Evolutionary conservation across 2,329 filamentous ascomycete species (phyloP), one percentile per base, ranked within the genome.

Genomic region (Colletotrichum caudatum): DNA sequence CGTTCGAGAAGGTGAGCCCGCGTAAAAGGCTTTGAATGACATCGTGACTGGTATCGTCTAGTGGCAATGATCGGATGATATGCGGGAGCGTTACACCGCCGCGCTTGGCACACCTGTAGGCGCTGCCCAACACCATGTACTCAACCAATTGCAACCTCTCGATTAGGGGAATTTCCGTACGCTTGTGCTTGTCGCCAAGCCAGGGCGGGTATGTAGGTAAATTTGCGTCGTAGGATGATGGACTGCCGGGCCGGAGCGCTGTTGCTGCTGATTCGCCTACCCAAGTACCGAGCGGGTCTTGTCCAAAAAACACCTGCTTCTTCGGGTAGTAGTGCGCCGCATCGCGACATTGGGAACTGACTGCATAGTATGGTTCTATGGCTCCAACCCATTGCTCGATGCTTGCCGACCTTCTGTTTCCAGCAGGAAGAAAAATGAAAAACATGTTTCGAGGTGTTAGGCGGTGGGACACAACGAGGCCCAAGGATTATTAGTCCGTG

Each of bases 221-320:
- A 68, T 71, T 59, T 63, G 53, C 51, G 26, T 58, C 68, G 68
- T 46, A 67, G 51, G 51, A 62, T 57, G 53, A 58, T 71, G 69
- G 69, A 71, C 69, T 71, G 64, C 69, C 69, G 69, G 57, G 51
- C 64, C 64, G 58, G 69, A 59, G 58, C 46, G 9, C 18, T 20
- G 58, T 53, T 16, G 35, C 37, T 29, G 64, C 4, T 68, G 64
- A 68, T 68, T 71, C 64, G 69, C 46, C 29, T 26, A 23, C 5
- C 29, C 58, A 54, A 67, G 64, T 71, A 63, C 69, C 58, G 69
- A 63, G 64, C 61, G 63, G 68, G 50, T 39, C 57, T 26, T 33
- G 18, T 57, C 48, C 50, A 44, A 20, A n/a, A 68, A n/a, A 57
- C 69, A 71, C 69, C 69, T 71, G 69, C 69, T 68, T 68, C 64